Conservation (phyloP, 2,329 filamentous ascomycete genomes). For the Exophiala aquamarina region DNA sequence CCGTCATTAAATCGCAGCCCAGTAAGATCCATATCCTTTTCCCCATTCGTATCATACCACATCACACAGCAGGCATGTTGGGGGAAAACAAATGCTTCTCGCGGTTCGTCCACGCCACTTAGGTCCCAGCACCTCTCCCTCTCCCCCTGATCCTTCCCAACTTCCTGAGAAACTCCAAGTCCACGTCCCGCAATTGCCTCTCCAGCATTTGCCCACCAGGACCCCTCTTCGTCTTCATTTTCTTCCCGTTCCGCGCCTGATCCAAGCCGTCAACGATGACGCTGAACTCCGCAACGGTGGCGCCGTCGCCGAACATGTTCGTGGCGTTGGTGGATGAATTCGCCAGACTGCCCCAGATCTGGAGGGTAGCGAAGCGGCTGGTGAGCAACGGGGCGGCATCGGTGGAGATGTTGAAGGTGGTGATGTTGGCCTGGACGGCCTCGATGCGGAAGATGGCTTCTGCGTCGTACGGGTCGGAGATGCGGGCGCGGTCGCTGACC, state of each 20-base stretch:
- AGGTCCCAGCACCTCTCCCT: neutral
- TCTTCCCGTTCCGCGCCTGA: no score
- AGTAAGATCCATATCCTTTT: no score
- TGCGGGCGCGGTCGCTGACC: slow-evolving; percentile 32
- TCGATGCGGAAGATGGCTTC: slow-evolving; percentile 36
- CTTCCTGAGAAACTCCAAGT: slow-evolving; percentile 1
- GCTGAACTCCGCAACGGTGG: slow-evolving; percentile 49
- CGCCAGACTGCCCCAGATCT: slow-evolving; percentile 38
- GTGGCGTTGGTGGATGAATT: slow-evolving; percentile 40
- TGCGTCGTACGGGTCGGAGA: slow-evolving; percentile 40
- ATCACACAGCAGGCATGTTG: no score
- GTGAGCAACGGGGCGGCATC: slow-evolving; percentile 30
- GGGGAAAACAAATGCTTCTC: no score
- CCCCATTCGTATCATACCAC: no score
- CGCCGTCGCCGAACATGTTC: slow-evolving; percentile 40
- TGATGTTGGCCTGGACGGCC: slow-evolving; percentile 43
- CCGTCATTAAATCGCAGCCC: no score
- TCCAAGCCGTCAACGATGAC: slow-evolving; percentile 35
- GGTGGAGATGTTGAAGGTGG: slow-evolving; percentile 23
- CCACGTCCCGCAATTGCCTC: slow-evolving; percentile 2
- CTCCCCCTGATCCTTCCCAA: slow-evolving; percentile 3
- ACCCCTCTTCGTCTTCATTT: slow-evolving; percentile 7
- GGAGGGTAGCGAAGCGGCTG: slow-evolving; percentile 43
- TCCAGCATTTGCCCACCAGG: slow-evolving; percentile 7
- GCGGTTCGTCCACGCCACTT: neutral